Evolutionary conservation across 345 rosid species (phyloP).

Genomic region (Murraya koenigii): DNA sequence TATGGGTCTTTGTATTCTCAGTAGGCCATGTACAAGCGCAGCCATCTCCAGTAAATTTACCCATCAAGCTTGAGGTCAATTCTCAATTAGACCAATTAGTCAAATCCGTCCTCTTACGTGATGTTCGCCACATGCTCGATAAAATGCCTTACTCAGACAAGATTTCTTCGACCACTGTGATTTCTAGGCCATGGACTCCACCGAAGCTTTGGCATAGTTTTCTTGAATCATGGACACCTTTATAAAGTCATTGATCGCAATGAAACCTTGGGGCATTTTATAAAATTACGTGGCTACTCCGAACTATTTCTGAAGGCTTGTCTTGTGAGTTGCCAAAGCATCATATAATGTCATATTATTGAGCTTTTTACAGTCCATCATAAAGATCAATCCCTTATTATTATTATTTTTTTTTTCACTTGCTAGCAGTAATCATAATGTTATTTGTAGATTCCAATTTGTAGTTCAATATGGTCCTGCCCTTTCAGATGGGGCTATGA

Average conservation of each 20-base stretch:
- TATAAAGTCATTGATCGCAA: neutral
- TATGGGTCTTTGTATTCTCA: too few relatives aligned
- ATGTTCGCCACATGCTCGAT: constrained; percentile 73
- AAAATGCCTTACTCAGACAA: constrained; percentile 62
- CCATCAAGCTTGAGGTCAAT: constrained; percentile 38
- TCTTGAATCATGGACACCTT: constrained; percentile 59
- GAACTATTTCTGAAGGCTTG: constrained; percentile 79
- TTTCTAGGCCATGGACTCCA: constrained; percentile 38
- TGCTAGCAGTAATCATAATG: neutral
- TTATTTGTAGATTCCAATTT: constrained; percentile 56
- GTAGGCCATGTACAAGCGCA: too few relatives aligned
- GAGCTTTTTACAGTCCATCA: neutral
- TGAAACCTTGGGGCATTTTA: constrained; percentile 26
- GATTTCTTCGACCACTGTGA: constrained; percentile 69
- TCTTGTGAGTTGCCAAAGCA: constrained; percentile 48
- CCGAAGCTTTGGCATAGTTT: constrained; percentile 63
- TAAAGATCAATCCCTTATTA: neutral
- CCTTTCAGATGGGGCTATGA: constrained; percentile 64
- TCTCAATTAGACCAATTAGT: constrained; percentile 32
- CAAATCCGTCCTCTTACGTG: constrained; percentile 29
- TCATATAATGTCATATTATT: neutral
- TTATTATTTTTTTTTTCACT: neutral
- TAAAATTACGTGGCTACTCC: constrained; percentile 63
- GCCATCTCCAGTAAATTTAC: too few relatives aligned
- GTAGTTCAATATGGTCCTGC: constrained; percentile 88